Evolutionary conservation across 768 basidiomycete genomes (phyloP).

Genomic region (Clitopilus passeckerianus): DNA sequence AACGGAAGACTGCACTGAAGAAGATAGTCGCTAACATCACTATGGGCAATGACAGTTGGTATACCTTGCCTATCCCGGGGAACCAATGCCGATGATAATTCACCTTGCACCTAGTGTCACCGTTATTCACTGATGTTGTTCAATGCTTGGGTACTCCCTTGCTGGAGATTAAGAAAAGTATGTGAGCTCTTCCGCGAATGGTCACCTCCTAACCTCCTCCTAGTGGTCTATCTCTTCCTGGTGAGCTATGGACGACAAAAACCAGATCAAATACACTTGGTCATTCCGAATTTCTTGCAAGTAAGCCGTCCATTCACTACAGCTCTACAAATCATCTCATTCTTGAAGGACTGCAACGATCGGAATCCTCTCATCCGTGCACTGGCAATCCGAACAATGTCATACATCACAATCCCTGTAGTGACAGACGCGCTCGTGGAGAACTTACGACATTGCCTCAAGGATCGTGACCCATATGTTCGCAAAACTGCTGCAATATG

Average conservation of each 20-base stretch:
- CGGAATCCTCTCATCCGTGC: constrained; percentile 96
- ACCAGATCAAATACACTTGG: constrained; percentile 89
- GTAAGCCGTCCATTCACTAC: constrained; percentile 30
- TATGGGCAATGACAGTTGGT: constrained; percentile 98
- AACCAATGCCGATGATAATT: constrained; percentile 14
- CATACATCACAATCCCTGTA: constrained; percentile 90
- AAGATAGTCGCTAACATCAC: constrained; percentile 99
- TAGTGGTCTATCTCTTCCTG: constrained; percentile 97
- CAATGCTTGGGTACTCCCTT: constrained; percentile 93
- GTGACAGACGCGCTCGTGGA: constrained; percentile 85
- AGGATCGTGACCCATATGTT: constrained; percentile 95
- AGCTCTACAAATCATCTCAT: constrained; percentile 5
- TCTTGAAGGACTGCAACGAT: constrained; percentile 84
- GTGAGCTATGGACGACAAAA: constrained; percentile 94
- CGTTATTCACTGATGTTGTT: constrained; percentile 92
- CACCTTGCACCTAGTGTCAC: constrained; percentile 62
- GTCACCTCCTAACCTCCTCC: not conserved
- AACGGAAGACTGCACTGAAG: constrained; percentile 92
- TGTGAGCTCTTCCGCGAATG: constrained; percentile 18
- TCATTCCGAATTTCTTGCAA: constrained; percentile 87
- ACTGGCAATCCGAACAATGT: constrained; percentile 97
- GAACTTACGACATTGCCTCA: constrained; percentile 86
- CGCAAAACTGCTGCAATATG: constrained; percentile 98
- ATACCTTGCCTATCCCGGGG: constrained; percentile 16
- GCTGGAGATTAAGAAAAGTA: constrained; percentile 99